A percentile compares a stretch with the other conserved stretches of the same genome.
Conservation (phyloP, 2,329 filamentous ascomycete species). For the Curvularia sp. region DNA sequence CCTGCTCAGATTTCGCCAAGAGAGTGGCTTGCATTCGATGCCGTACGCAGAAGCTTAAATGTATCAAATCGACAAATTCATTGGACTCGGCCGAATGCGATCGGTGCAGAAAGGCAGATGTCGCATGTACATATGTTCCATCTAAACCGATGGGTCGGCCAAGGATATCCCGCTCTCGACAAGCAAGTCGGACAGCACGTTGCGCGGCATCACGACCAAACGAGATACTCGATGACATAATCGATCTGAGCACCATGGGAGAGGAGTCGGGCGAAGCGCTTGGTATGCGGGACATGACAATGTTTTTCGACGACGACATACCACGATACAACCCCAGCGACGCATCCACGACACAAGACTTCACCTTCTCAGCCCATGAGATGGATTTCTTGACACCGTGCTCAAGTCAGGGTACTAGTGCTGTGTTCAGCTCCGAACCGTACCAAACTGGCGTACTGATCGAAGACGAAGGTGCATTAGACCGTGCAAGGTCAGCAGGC, state of each 20-base stretch:
- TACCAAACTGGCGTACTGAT: not conserved
- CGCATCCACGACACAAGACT: not conserved
- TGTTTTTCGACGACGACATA: constrained; percentile 1
- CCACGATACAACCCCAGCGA: not conserved
- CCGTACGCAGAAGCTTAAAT: constrained; percentile 9
- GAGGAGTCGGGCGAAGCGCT: not conserved
- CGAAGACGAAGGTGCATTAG: not conserved
- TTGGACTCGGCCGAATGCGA: not conserved
- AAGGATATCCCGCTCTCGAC: not conserved
- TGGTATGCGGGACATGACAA: not conserved
- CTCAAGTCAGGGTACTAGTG: not conserved
- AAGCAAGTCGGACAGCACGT: not conserved
- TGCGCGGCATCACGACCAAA: not conserved
- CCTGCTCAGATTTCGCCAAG: not conserved
- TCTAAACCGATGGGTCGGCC: constrained; percentile 5
- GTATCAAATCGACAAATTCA: constrained; percentile 4
- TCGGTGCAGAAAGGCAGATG: constrained; percentile 6
- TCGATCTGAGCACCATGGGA: not conserved
- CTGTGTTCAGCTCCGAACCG: not conserved
- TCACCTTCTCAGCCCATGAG: not conserved
- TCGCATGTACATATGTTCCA: not conserved
- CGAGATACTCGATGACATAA: not conserved
- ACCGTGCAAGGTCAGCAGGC: not conserved
- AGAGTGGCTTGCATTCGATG: constrained; percentile 7
- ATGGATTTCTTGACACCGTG: constrained; percentile 2